Conservation (phyloP, 2,329 filamentous ascomycete genomes). For the Beauveria pseudobassiana region DNA sequence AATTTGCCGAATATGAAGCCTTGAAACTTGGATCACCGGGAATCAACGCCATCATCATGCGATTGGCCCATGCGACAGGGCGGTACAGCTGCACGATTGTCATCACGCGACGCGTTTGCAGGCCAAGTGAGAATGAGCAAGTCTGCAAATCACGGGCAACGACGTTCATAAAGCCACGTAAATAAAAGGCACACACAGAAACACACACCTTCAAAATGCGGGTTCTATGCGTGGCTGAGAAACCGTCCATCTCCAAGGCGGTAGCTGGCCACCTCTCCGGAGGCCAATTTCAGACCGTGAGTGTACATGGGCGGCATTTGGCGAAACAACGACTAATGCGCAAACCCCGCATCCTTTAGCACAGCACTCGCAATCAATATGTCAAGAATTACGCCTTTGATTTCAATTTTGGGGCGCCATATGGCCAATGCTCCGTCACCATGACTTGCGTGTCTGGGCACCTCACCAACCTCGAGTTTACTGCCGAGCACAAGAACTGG, state of each 20-base stretch:
- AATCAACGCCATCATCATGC: background rate
- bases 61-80: background rate
- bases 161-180: background rate
- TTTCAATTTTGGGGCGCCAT: constrained; percentile 75
- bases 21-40: background rate
- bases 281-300: constrained; percentile 61
- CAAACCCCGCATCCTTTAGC: constrained; percentile 35
- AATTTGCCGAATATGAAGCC: background rate
- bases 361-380: constrained; percentile 62
- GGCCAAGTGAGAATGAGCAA: background rate
- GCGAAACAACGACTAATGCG: constrained; percentile 11
- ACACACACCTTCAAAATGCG: constrained; percentile 34
- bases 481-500: constrained; percentile 69
- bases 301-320: constrained; percentile 24
- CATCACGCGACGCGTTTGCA: constrained; percentile 11
- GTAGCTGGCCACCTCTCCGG: constrained; percentile 86
- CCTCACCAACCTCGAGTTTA: constrained; percentile 74
- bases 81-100: background rate
- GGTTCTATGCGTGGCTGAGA: constrained; percentile 50
- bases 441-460: constrained; percentile 95
- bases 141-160: background rate
- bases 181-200: constrained; percentile 1
- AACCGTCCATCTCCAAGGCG: constrained; percentile 92
- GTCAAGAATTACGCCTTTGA: constrained; percentile 93
- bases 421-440: constrained; percentile 76